These are phyloP conservation scores for Chaetoscypha palmicola DNA, from an alignment of 2,329 filamentous ascomycete species.

Conservation along the genomic window DNA sequence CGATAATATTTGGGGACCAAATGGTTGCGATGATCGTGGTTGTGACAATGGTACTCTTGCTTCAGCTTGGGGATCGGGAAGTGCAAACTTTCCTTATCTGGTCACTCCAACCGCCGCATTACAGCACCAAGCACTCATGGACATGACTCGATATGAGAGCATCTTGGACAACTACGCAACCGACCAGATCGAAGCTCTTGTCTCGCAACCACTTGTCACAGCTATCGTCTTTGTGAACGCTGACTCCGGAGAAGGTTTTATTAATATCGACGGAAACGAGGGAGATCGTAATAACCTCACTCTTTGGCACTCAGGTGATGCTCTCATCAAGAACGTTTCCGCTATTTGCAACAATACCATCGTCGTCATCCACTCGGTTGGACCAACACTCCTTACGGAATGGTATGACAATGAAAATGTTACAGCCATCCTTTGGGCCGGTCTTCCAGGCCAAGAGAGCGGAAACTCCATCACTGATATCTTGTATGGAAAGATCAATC, in stretches of 20 bases:
- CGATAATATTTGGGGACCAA: conserved; percentile 61
- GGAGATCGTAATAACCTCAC: conserved; percentile 93
- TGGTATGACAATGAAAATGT: conserved; percentile 73
- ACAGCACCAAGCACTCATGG: conserved; percentile 53
- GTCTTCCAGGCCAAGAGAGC: conserved; percentile 75
- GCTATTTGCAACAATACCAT: conserved; percentile 79
- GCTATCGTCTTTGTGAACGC: conserved; percentile 88
- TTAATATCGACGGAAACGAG: conserved; percentile 71
- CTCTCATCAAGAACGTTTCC: conserved; percentile 73
- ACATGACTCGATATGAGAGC: conserved; percentile 57
- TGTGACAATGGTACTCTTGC: conserved; percentile 58
- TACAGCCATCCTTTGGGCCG: conserved; percentile 77
- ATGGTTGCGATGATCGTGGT: conserved; percentile 62
- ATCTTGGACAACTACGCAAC: conserved; percentile 62
- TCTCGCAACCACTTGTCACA: conserved; percentile 56
- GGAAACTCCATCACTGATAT: conserved; percentile 74
- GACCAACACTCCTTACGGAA: conserved; percentile 68
- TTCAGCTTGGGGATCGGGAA: conserved; percentile 76
- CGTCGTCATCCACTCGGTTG: conserved; percentile 81
- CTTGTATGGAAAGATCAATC: conserved; percentile 76
- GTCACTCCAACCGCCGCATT: conserved; percentile 69
- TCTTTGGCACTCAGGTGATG: conserved; percentile 76
- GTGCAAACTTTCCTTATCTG: conserved; percentile 63
- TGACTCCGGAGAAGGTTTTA: conserved; percentile 79
- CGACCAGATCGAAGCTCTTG: conserved; percentile 55